Evolutionary conservation across 23 red algal species (phyloP), one percentile per base, ranked within the genome.

Genomic region (Agarophyton chilense): DNA sequence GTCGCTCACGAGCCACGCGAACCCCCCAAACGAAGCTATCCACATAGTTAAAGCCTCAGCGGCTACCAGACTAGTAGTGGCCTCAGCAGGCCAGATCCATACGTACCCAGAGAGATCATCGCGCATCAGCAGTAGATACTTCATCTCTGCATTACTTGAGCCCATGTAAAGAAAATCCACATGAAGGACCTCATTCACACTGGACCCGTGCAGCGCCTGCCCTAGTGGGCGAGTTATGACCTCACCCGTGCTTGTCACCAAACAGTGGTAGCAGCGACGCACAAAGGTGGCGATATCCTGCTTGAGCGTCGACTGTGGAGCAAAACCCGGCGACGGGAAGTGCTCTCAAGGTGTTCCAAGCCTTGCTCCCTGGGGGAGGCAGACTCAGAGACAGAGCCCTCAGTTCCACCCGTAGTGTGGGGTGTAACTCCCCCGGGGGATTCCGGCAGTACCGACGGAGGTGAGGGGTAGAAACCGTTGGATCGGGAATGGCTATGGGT

Each of bases 91-190:
- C 43, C 42, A 65, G 28, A 90, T 25, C 86, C 86, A 90, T 16
- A 63, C 60, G 38, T 64, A 79, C 0, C 46, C 44, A 35, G 44
- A 57, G 9, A 53, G 51, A 80, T 90, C 72, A 29, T 78, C 86
- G 14, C 57, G 13, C 0, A 90, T 50, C 22, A 90, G 19, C 10
- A 79, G 33, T 11, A 90, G 24, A 21, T 79, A 90, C 4, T 6
- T 22, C 16, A 0, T n/a, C 31, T 38, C 55, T 12, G 22, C 29
- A 4, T 19, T 52, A 11, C 86, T 47, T 3, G 31, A 29, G 10
- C 54, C 86, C 72, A 90, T 90, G 42, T 65, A 47, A 2, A 79
- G 38, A 53, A 39, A 90, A 7, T 90, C 71, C 12, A 79, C 10
- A 66, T 79, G 54, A 32, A 78, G 26, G 7, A 90, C n/a, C n/a